Evolutionary conservation across 495 filamentous ascomycete genomes (phyloP), one percentile per base, ranked within the genome.

Genomic region (Aspergillus baeticus): DNA sequence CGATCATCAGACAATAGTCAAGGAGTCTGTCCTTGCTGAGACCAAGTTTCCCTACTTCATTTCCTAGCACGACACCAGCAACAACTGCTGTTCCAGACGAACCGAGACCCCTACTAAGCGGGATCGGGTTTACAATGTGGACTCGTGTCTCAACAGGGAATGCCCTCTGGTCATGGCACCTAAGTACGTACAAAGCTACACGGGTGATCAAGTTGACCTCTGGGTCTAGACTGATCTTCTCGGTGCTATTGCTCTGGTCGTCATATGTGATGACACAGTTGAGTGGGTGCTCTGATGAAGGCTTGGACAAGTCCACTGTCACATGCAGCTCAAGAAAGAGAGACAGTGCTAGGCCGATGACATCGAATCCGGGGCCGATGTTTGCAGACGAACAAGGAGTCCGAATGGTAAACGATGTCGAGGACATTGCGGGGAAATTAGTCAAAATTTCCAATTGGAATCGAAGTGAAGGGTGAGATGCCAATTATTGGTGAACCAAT

Each of bases 291-390:
- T 75, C 56, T 0, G 87, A 88, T 7, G 70, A 64, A 11, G 65
- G 22, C 41, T 77, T 70, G 60, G 77, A 69, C 42, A 76, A 67
- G 67, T 89, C 79, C 57, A 94, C 72, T 22, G 81, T 87, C 64
- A 97, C 86, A 29, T 81, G 80, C 38, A 97, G 75, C 73, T 96
- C 91, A 44, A 98, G 87, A 72, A 88, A 91, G 67, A 96, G 86
- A 46, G 90, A 92, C 65, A 98, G 77, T 2, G 93, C 93, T 51
- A 98, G 82, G 51, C 94, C 94, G 70, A 97, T 92, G 63, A 97
- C 93, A 72, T 98, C 94, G 77, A 97, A 98, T 14, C 94, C 94
- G 26, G 94, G 94, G 39, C 87, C 92, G 66, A 97, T 96, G 77
- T 97, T 97, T 65, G 92, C 92, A 7, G 90, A 95, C 45, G 92